A percentile compares a stretch with the other conserved stretches of the same genome.
phyloP scores from a whole-genome alignment of 148 eudicot species.

The Selenicereus undatus region DNA sequence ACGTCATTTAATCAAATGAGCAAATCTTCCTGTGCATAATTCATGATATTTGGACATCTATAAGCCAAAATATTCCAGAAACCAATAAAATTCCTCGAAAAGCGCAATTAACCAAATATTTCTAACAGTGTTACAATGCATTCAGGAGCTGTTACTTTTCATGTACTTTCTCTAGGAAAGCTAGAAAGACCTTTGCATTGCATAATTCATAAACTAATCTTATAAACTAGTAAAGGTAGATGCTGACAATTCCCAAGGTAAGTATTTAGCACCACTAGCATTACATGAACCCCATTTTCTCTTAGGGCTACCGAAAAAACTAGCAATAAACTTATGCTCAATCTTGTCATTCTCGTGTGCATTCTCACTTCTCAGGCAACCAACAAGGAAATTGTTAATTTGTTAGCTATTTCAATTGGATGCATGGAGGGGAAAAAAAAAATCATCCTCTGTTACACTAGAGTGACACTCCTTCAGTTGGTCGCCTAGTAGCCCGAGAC shows the following conservation, averaged over 20 bases:
- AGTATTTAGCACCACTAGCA: slow-evolving; percentile 4
- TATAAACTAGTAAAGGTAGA: not conserved
- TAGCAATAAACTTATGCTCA: not conserved
- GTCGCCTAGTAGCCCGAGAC: not conserved
- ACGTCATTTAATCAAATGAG: too few species aligned
- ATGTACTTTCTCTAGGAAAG: not conserved
- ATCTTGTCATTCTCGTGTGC: too few species aligned
- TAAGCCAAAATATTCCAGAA: too few species aligned
- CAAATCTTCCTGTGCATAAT: too few species aligned
- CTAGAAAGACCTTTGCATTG: too few species aligned
- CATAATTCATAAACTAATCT: not conserved
- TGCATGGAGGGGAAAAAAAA: too few species aligned
- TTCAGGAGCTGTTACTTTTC: not conserved
- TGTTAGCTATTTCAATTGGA: not conserved
- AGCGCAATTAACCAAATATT: not conserved
- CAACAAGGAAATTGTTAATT: not conserved
- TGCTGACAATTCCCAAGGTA: not conserved
- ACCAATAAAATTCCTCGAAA: not conserved
- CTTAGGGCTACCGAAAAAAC: slow-evolving; percentile 7
- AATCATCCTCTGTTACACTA: not conserved
- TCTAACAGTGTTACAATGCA: not conserved
- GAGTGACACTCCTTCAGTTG: not conserved
- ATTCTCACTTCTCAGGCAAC: not conserved
- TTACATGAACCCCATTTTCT: slow-evolving; percentile 5
- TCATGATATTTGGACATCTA: too few species aligned